These are phyloP conservation scores for Brassica incana DNA, from an alignment of 345 rosid genomes.

Conservation along the genomic window DNA sequence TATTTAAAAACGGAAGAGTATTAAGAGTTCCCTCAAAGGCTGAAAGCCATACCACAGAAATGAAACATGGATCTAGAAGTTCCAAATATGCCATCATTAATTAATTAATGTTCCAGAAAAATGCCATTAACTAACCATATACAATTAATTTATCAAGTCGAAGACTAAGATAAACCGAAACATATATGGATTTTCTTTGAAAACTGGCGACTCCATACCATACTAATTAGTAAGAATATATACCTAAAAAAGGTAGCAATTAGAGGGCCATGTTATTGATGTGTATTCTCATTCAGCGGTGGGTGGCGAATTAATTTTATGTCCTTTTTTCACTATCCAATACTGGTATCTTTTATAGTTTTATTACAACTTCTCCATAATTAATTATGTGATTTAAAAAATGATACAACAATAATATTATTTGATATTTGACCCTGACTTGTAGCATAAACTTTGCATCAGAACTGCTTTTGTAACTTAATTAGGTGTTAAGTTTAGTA, in stretches of 20 bases:
- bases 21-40: neutral
- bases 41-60: neutral
- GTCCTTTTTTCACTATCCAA: neutral
- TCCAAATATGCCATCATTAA: neutral
- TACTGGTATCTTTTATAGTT: neutral
- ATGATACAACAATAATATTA: neutral
- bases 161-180: neutral
- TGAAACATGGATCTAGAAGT: neutral
- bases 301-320: conserved; percentile 1
- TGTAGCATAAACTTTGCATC: neutral
- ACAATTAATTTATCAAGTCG: neutral
- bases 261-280: neutral
- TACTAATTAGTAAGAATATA: neutral
- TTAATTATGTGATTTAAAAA: neutral
- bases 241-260: neutral
- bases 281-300: neutral
- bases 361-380: neutral
- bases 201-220: conserved; percentile 9
- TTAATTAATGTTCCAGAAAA: too few species aligned
- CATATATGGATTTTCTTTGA: neutral
- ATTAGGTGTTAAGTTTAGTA: neutral
- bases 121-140: neutral
- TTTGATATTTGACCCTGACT: neutral
- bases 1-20: too few species aligned
- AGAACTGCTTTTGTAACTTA: neutral